phyloP scores from a whole-genome alignment of 2,329 filamentous ascomycete genomes.

The Nothopassalora personata region DNA sequence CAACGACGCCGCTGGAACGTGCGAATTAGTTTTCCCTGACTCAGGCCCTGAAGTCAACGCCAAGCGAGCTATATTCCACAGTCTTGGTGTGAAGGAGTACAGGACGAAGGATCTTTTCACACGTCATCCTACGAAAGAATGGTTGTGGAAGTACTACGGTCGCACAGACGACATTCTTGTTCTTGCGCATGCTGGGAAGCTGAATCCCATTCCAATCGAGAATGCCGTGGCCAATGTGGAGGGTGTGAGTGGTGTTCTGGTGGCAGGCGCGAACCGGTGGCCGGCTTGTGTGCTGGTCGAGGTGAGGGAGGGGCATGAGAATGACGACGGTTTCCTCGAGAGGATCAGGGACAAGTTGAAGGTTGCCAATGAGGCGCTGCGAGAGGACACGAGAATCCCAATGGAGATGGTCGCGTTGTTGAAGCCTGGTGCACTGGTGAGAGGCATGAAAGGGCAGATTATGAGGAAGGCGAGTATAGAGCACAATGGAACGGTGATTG shows the following conservation, averaged over 20 bases:
- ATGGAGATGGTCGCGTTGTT: background rate
- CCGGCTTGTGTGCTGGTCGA: background rate
- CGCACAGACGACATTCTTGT: background rate
- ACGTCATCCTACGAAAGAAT: background rate
- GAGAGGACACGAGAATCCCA: background rate
- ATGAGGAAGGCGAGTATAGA: background rate
- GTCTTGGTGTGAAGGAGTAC: background rate
- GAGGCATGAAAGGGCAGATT: background rate
- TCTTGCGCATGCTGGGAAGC: background rate
- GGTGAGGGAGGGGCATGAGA: background rate
- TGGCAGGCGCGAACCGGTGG: background rate
- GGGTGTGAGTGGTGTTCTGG: background rate
- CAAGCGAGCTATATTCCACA: background rate
- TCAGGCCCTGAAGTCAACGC: background rate
- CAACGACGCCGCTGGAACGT: background rate
- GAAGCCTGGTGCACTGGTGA: background rate
- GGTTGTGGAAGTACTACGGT: constrained; percentile 2
- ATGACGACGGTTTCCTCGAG: background rate
- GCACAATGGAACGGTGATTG: background rate
- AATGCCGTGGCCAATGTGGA: background rate
- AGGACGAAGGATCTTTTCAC: constrained; percentile 3
- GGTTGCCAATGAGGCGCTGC: background rate
- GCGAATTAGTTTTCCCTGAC: background rate
- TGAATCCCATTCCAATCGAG: background rate
- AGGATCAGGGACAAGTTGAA: background rate